These are phyloP conservation scores for Clonostachys solani DNA, from an alignment of 2,329 filamentous ascomycete species.

Conservation along the genomic window DNA sequence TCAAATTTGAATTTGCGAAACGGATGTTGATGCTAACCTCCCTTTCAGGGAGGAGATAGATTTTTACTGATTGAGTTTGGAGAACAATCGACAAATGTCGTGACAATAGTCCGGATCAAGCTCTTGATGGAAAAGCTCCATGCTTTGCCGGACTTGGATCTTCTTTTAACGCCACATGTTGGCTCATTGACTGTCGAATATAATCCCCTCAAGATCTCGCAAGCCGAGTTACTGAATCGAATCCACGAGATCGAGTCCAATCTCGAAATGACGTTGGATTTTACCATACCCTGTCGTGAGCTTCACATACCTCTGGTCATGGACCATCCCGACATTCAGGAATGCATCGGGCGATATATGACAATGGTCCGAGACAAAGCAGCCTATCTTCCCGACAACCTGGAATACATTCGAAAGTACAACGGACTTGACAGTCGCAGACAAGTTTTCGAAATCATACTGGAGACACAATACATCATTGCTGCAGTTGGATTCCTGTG, in stretches of 20 bases:
- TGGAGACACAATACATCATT: conserved; percentile 23
- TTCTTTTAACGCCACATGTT: conserved; percentile 5
- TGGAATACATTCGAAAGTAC: conserved; percentile 39
- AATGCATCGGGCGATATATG: conserved; percentile 45
- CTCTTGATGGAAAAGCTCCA: conserved; percentile 7
- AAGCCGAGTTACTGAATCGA: conserved; percentile 5
- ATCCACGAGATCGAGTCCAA: conserved; percentile 8
- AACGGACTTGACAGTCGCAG: conserved; percentile 28
- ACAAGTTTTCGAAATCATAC: conserved; percentile 17
- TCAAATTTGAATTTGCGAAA: background rate
- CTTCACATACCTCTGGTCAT: conserved; percentile 21
- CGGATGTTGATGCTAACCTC: background rate
- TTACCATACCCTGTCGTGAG: conserved; percentile 11
- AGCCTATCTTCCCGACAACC: conserved; percentile 54
- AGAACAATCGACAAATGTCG: conserved; percentile 46
- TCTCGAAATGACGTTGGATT: conserved; percentile 6
- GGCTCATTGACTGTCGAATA: conserved; percentile 11
- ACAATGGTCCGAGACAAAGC: conserved; percentile 54
- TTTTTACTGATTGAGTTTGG: conserved; percentile 56
- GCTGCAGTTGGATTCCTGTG: conserved; percentile 20
- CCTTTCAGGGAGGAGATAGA: conserved; percentile 35
- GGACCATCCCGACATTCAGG: conserved; percentile 22
- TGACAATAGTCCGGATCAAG: conserved; percentile 33
- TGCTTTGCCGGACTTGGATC: background rate
- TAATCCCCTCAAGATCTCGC: conserved; percentile 5